A percentile compares a stretch with the other conserved stretches of the same genome.
These are phyloP conservation scores for Nothomitra cinnamomea DNA, from an alignment of 2,329 filamentous ascomycete species.

Conservation along the genomic window DNA sequence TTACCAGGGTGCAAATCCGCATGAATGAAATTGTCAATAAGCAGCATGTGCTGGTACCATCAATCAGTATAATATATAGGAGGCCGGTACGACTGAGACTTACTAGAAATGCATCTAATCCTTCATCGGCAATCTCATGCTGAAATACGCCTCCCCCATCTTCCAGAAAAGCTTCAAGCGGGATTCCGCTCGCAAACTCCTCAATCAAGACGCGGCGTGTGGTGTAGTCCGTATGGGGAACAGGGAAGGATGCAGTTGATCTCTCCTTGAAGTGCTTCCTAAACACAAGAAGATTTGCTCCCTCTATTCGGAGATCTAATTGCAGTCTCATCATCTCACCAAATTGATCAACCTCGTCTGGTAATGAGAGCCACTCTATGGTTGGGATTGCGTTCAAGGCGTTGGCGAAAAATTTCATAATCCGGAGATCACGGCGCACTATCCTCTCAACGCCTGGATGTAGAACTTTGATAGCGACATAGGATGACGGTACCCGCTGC, in stretches of 20 bases:
- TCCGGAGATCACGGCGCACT: slow-evolving; percentile 77
- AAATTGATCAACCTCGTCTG: slow-evolving; percentile 85
- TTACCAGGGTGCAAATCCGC: slow-evolving; percentile 94
- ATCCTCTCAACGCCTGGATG: slow-evolving; percentile 82
- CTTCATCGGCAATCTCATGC: slow-evolving; percentile 85
- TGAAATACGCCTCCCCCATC: slow-evolving; percentile 87
- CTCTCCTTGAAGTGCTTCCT: slow-evolving; percentile 78
- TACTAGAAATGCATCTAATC: slow-evolving; percentile 72
- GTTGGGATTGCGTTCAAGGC: slow-evolving; percentile 76
- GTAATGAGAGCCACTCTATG: slow-evolving; percentile 92
- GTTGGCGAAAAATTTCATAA: slow-evolving; percentile 84
- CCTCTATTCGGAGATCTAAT: slow-evolving; percentile 84
- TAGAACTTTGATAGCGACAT: slow-evolving; percentile 90
- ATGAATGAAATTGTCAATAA: slow-evolving; percentile 95
- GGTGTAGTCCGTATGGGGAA: slow-evolving; percentile 80
- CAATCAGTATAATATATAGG: background rate
- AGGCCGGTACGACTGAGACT: background rate
- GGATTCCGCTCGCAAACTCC: slow-evolving; percentile 90
- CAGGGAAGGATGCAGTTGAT: slow-evolving; percentile 92
- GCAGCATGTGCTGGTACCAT: slow-evolving; percentile 53
- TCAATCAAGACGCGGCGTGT: slow-evolving; percentile 86
- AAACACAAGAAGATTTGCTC: slow-evolving; percentile 76
- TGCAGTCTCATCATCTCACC: slow-evolving; percentile 99
- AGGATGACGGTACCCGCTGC: slow-evolving; percentile 69
- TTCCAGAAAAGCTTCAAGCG: slow-evolving; percentile 74